phyloP scores from a whole-genome alignment of 2,329 filamentous ascomycete species.

The Colletotrichum orchidophilum region DNA sequence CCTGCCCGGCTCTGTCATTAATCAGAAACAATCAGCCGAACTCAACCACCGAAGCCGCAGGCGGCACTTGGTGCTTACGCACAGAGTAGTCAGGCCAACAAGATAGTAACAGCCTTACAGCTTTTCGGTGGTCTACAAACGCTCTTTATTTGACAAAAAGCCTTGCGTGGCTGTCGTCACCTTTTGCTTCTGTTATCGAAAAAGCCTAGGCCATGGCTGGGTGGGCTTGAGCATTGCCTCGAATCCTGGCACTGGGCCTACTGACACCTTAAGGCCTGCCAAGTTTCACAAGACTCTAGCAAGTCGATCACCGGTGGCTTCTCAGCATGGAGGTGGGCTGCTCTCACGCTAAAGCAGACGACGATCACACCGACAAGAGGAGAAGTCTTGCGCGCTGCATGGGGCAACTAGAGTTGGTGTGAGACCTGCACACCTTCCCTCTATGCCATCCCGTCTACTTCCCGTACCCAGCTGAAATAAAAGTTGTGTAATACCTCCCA shows the following conservation, averaged over 20 bases:
- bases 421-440: neutral
- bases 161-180: neutral
- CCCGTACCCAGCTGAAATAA: constrained; percentile 17
- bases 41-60: neutral
- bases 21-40: neutral
- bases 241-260: too few species aligned
- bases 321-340: neutral
- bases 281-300: neutral
- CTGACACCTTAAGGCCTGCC: neutral
- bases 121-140: constrained; percentile 7
- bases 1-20: neutral
- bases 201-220: neutral
- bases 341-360: neutral
- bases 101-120: constrained; percentile 1
- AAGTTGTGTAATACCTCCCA: neutral
- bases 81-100: neutral
- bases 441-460: neutral
- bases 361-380: constrained; percentile 4
- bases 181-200: neutral
- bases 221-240: too few species aligned
- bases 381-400: neutral
- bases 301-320: neutral
- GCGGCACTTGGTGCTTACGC: neutral
- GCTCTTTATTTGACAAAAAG: neutral
- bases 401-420: neutral